phyloP scores from a whole-genome alignment of 306 rosid genomes.

The Cucumis cinereus region DNA sequence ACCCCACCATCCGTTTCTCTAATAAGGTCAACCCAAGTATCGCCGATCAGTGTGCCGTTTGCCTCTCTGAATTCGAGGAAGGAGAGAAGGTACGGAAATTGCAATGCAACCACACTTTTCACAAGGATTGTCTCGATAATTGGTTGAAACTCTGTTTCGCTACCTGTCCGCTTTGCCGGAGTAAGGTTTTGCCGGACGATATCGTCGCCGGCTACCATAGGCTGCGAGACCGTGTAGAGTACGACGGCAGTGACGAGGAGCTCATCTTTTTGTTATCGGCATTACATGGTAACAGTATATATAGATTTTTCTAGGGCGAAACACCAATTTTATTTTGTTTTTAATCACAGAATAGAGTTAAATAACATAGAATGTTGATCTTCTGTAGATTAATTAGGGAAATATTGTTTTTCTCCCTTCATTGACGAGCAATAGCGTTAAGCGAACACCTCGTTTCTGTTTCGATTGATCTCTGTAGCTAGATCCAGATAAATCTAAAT shows the following conservation, averaged over 20 bases:
- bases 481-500: conserved; percentile 3
- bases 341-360: not conserved
- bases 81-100: conserved; percentile 59
- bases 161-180: conserved; percentile 87
- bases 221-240: conserved; percentile 48
- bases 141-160: conserved; percentile 70
- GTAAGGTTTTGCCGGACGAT: conserved; percentile 59
- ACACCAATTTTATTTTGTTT: not conserved
- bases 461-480: not conserved
- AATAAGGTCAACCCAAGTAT: not conserved
- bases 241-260: conserved; percentile 43
- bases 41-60: conserved; percentile 50
- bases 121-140: conserved; percentile 62
- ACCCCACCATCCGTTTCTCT: conserved; percentile 39
- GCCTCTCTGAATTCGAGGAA: conserved; percentile 63
- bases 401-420: not conserved
- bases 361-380: not conserved
- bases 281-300: conserved; percentile 36
- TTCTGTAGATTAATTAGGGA: not conserved
- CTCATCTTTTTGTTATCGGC: conserved; percentile 43
- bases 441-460: not conserved
- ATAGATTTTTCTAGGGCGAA: conserved; percentile 32
- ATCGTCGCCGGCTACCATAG: conserved; percentile 35
- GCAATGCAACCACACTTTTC: conserved; percentile 69
- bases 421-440: not conserved